Evolutionary conservation across 176 grass and related monocot species (phyloP), one percentile per base, ranked within the genome.

Genomic region (Oryza australiensis): DNA sequence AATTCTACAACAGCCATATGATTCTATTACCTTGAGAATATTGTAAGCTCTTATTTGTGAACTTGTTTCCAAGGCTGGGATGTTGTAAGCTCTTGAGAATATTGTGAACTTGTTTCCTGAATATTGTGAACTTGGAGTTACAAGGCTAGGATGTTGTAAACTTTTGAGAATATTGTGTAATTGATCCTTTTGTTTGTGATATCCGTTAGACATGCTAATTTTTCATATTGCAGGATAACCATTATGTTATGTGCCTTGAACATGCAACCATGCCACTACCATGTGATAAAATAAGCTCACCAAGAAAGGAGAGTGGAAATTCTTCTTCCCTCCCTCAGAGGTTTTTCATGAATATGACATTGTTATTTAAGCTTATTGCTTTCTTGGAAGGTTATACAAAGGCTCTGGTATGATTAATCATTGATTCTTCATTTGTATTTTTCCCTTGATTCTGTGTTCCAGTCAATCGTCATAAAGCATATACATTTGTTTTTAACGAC

Each of bases 91-190:
- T n/a, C n/a, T n/a, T n/a, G n/a, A n/a, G n/a, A n/a, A n/a, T n/a
- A n/a, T n/a, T n/a, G n/a, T n/a, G n/a, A n/a, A n/a, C n/a, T n/a
- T n/a, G n/a, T n/a, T n/a, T n/a, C n/a, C n/a, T n/a, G n/a, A n/a
- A n/a, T n/a, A n/a, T n/a, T n/a, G n/a, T n/a, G n/a, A n/a, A n/a
- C n/a, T n/a, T n/a, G n/a, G n/a, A n/a, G n/a, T n/a, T n/a, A n/a
- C n/a, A n/a, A n/a, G n/a, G 34, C 37, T 97, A 88, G 88, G 94
- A 97, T 85, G 29, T 24, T 27, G 94, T 97, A 82, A 91, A 85
- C 38, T 48, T 43, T 75, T 70, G 23, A 69, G 8, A 12, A 20
- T 65, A 53, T 35, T 5, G 60, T 85, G 42, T 42, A 3, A 5
- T 40, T 65, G 32, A 64, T 84, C 38, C 29, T 70, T 49, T 29